Conservation (phyloP, 345 rosid species). For the Fremontodendron californicum region DNA sequence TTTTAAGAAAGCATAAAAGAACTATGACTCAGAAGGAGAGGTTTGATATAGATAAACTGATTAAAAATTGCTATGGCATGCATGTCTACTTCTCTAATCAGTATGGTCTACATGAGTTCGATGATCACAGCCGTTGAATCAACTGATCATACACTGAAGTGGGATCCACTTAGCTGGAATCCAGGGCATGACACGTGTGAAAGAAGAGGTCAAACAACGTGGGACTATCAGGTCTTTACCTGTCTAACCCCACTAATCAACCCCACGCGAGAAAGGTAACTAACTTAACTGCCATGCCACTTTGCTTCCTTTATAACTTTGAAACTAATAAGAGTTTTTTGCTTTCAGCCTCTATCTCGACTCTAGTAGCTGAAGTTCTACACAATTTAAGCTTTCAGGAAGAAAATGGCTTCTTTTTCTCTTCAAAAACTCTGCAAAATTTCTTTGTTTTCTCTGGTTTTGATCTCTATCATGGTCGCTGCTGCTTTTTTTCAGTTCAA, state of each 20-base stretch:
- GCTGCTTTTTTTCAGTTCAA: slow-evolving; percentile 22
- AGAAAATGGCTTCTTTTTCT: slow-evolving; percentile 16
- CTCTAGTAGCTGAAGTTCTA: neutral
- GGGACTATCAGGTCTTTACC: slow-evolving; percentile 10
- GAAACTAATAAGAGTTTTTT: neutral
- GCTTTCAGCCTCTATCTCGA: neutral
- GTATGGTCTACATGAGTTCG: neutral
- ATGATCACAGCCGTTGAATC: neutral
- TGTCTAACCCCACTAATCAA: slow-evolving; percentile 16
- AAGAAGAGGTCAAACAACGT: slow-evolving; percentile 3
- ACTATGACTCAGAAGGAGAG: neutral
- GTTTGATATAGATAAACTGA: neutral
- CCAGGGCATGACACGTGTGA: neutral
- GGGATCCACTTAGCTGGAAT: neutral
- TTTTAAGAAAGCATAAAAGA: neutral
- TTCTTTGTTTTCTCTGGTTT: neutral
- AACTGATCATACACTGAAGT: neutral
- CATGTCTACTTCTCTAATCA: neutral
- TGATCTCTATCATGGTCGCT: neutral
- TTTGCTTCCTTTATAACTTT: neutral
- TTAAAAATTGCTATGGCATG: neutral
- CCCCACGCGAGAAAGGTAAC: neutral
- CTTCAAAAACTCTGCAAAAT: neutral
- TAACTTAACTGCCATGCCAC: slow-evolving; percentile 14
- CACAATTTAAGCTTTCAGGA: neutral